Base-by-base conservation (phyloP, 2,329 filamentous ascomycete species). In the Stagonosporopsis cucurbitacearum region DNA sequence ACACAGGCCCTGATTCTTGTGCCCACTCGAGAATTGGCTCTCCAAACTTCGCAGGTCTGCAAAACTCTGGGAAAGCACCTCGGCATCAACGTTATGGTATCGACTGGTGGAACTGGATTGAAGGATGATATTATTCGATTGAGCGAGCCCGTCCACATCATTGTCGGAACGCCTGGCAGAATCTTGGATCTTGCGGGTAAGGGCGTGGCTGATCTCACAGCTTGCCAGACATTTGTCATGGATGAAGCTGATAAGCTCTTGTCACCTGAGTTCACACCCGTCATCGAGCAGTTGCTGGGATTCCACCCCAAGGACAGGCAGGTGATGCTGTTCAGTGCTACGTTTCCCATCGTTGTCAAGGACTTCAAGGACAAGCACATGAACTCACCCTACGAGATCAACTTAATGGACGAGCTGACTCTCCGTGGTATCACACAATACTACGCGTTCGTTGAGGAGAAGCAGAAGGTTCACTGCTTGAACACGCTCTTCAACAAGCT, bases 401-500 rank as follows among this genome's bases (percentile, higher is more conserved):
- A 99, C 74, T 86, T 99, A 50, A 99, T 99, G 95, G 95, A 99
- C 74, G 95, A 99, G 78, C 89, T 99, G 59, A 99, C 95, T 12
- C 88, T 99, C 28, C 90, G 95, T 56, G 95, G 95, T 82, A 98
- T 99, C 72, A 99, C 95, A 0, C 95, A 99, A 75, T 99, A 98
- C 81, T 99, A 99, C 73, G 95, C 95, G 37, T 99, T 98, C 67
- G 96, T 99, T 48, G 95, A 99, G 78, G 95, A 99, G 80, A 97
- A 97, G 81, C 92, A 97, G 75, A 99, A 99, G 80, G 95, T 99
- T 19, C 96, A 99, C 80, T 99, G 95, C 77, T 81, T 99, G 64
- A 99, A 99, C 81, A 99, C 95, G 0, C 88, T 99, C 62, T 99
- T 99, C 82, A 97, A 93, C 67, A 96, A 97, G 79, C 87, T 99